Percentiles rank a stretch among this genome's conserved stretches.
phyloP scores from a whole-genome alignment of 2,329 filamentous ascomycete species.

The Xylariaceae sp. region DNA sequence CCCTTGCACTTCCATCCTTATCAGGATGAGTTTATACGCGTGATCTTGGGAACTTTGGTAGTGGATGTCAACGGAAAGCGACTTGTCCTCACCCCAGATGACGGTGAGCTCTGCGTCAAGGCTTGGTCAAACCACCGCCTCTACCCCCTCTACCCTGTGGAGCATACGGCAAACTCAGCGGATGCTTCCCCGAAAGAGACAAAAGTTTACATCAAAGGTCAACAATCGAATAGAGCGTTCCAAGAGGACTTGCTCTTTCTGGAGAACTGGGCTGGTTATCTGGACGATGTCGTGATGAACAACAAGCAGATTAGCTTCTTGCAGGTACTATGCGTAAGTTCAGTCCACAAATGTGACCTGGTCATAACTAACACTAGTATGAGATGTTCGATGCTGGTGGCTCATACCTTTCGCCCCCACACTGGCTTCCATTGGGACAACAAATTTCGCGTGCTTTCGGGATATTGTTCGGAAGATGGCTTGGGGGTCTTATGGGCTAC shows the following conservation, averaged over 20 bases:
- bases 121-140: neutral
- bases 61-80: neutral
- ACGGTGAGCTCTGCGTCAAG: constrained; percentile 1
- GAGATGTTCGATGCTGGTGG: constrained; percentile 2
- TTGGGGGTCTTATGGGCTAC: constrained; percentile 17
- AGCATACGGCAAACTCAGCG: too few species aligned
- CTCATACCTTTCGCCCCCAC: neutral
- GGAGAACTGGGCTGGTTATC: neutral
- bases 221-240: neutral
- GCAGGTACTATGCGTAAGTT: neutral
- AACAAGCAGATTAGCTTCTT: neutral
- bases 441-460: neutral
- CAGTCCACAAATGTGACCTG: too few species aligned
- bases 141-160: neutral
- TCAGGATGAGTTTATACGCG: neutral
- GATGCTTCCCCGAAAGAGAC: neutral
- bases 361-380: too few species aligned
- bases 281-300: neutral
- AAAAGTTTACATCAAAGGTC: neutral
- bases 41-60: neutral
- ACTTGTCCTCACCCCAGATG: neutral
- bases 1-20: neutral
- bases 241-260: neutral
- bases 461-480: constrained; percentile 1
- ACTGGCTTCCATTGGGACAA: neutral